Evolutionary conservation across 2,329 filamentous ascomycete species (phyloP), one percentile per base, ranked within the genome.

Genomic region (Botrytis elliptica): DNA sequence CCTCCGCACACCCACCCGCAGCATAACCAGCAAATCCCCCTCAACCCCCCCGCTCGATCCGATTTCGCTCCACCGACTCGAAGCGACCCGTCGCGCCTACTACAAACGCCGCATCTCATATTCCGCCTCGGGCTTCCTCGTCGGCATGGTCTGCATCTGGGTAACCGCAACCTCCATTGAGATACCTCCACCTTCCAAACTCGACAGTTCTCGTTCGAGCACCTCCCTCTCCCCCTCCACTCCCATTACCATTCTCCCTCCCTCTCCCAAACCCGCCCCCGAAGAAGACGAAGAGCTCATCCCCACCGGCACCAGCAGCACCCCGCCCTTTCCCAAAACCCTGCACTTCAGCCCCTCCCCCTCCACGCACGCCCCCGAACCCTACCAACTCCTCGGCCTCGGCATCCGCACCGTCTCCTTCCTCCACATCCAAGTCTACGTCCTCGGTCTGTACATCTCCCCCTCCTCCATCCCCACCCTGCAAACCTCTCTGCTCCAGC

Each of bases 371-470:
- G 95, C 72, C 93, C 91, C 0, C 95, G 42, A 64, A 29, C 9
- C 36, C 10, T 98, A 98, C 82, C 95, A 94, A 36, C 87, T 98
- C 0, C 88, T 98, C 10, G 96, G 96, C 0, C 84, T 98, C 8
- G 96, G 96, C 29, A 91, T 97, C 76, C 89, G 96, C 72, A 94
- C 92, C 1, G 96, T 99, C 46, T 97, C 93, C 38, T 97, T 98
- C 82, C 84, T 98, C 63, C 86, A 89, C 67, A 94, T 99, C 63
- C 91, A 97, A 82, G 96, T 99, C 71, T 99, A 99, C 84, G 92
- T 98, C 29, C 92, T 97, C 0, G 96, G 95, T 25, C 89, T 97
- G 79, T 99, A 99, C 84, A 88, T 98, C 40, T 93, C 94, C 40
- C 95, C 92, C 0, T 85, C 91, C 55, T 94, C 97, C 80, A 90